Base-by-base conservation (phyloP, 2,329 filamentous ascomycete species). In the Penicillium vulpinum region DNA sequence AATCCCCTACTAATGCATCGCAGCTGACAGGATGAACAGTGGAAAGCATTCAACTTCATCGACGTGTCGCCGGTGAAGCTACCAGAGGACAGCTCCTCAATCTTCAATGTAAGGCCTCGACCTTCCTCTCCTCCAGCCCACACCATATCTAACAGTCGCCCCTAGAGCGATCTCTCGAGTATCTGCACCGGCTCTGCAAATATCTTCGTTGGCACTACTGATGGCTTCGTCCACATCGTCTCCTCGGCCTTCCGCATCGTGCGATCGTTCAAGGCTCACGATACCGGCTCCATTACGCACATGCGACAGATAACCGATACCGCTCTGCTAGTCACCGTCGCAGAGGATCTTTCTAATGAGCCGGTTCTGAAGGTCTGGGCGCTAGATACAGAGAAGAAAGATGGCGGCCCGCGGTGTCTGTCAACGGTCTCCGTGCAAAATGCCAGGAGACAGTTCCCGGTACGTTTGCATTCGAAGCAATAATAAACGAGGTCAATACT, bases 31-130 rank as follows among this genome's bases (percentile, higher is more conserved):
- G 28, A 13, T 5, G 9, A 8, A 22, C 63, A 96, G 93, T 97
- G 94, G 93, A 97, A 97, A 89, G 88, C 89, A 67, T 99, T 99
- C 81, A 92, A 96, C 83, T 99, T 99, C 87, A 97, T 99, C 85
- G 91, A 97, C 78, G 91, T 96, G 75, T 87, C 87, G 73, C 88
- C 90, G 73, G 87, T 97, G 75, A 86, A 88, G 71, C 83, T 92
- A 68, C 84, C 83, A 24, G 89, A 95, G 74, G 91, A 95, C 72
- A 88, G 86, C 72, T 86, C 87, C 66, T 83, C 86, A 70, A 83
- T 92, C 71, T 89, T 95, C 79, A 88, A 92, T 75, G 89, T 90
- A 83, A 85, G 74, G 84, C 54, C 45, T 51, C 51, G 36, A 48
- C 33, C 46, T 31, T 24, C 39, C 16, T 22, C 16, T 45, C 16